Base-by-base conservation (phyloP, 1,284 basidiomycete genomes). In the Rhodotorula sp. region DNA sequence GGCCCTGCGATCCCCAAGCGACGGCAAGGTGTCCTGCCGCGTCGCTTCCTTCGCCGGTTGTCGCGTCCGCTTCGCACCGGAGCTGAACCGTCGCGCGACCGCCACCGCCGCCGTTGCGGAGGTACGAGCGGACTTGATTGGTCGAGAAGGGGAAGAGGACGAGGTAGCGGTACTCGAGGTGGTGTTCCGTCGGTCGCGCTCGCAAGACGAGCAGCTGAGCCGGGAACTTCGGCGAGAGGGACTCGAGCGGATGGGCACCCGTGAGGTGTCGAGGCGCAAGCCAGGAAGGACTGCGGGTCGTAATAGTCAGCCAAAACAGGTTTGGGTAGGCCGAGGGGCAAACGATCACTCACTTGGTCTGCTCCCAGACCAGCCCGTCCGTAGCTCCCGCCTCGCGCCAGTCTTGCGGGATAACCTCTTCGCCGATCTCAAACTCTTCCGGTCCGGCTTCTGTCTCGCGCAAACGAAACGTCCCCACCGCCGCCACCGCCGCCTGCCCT, bases 141-240 rank as follows among this genome's bases (percentile, higher is more conserved):
- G 69, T 68, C 23, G 69, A 70, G 34, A 77, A 67, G 12, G 76
- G 76, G 31, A 71, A 66, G 56, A 70, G 49, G 45, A 72, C 70
- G 45, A 76, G 55, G 26, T 66, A 55, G 5, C 58, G 55, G 14
- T 45, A 26, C 45, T 21, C 16, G 2, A 57, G 55, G 16, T 57
- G 56, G 8, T 61, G 19, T 3, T 34, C 26, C 16, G 62, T n/a
- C 8, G 69, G 26, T 1, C 38, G 18, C 18, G 63, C 58, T 21
- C 72, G 73, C 34, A 75, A 67, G 60, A 72, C 26, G 49, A 76
- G 64, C n/a, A 75, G 67, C 43, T 72, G 73, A 6, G 64, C 64
- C 45, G 70, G 68, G 52, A 48, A 58, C 8, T 56, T 49, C 7
- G 65, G 31, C 4, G 72, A 73, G 50, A 76, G 52, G 6, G 52